Percentiles rank a stretch among this genome's conserved stretches.
phyloP scores from a whole-genome alignment of 306 rosid genomes.

The Amphicarpaea edgeworthii region DNA sequence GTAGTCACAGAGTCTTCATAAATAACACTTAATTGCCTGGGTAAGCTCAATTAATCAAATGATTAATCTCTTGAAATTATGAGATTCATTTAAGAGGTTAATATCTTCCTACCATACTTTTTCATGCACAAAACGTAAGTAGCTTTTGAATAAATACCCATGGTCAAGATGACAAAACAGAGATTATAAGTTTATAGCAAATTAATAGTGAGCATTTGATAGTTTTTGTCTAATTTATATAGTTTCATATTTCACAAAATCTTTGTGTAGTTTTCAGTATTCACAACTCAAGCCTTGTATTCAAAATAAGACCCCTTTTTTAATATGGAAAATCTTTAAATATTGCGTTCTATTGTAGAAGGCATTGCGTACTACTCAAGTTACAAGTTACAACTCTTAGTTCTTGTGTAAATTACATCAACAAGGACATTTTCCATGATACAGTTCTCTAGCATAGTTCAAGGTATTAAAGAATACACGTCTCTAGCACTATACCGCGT shows the following conservation, averaged over 20 bases:
- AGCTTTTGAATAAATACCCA: neutral
- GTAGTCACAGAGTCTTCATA: neutral
- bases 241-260: neutral
- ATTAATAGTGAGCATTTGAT: neutral
- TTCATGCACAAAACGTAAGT: neutral
- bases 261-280: neutral
- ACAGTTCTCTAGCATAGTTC: neutral
- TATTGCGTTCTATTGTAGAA: conserved; percentile 9
- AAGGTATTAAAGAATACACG: neutral
- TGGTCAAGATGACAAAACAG: neutral
- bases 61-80: too few species aligned
- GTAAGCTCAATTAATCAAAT: conserved; percentile 29
- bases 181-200: neutral
- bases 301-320: neutral
- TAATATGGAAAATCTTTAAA: conserved; percentile 2
- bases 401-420: conserved; percentile 9
- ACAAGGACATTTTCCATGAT: neutral
- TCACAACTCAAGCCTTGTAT: conserved; percentile 14
- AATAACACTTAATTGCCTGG: conserved; percentile 9
- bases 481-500: neutral
- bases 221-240: neutral
- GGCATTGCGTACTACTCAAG: conserved; percentile 16
- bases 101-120: too few species aligned
- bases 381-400: neutral
- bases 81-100: too few species aligned